Percentiles rank a stretch among this genome's conserved stretches.
These are phyloP conservation scores for Chlamydomonas eustigma DNA, from an alignment of 139 green algal species.

Conservation along the genomic window DNA sequence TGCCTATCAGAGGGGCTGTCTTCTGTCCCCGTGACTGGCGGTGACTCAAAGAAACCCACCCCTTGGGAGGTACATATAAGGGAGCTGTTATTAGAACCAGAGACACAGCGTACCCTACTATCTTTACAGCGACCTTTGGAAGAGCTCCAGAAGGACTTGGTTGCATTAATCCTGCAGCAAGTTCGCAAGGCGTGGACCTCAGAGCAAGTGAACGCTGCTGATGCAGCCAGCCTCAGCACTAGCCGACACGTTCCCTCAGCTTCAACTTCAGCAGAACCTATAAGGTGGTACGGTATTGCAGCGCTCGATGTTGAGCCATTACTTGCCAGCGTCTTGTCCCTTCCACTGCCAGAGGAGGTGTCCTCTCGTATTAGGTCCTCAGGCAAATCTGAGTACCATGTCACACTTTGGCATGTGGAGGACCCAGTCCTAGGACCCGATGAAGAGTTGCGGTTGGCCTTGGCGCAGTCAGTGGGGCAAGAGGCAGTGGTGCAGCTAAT, in stretches of 20 bases:
- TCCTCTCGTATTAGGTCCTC: not conserved
- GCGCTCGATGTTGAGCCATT: not conserved
- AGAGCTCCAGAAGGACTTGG: conserved; percentile 11
- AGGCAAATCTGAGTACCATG: conserved; percentile 7
- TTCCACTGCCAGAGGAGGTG: not conserved
- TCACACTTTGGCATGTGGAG: conserved; percentile 34
- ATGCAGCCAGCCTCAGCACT: no score
- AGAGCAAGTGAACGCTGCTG: no score
- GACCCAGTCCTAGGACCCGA: conserved; percentile 13
- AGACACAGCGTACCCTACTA: conserved; percentile 2
- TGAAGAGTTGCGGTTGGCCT: conserved; percentile 8
- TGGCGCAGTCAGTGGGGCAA: conserved; percentile 25
- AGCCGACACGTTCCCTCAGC: no score
- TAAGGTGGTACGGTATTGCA: not conserved
- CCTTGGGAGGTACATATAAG: conserved; percentile 23
- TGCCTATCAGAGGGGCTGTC: not conserved
- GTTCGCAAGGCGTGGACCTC: no score
- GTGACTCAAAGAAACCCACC: conserved; percentile 1
- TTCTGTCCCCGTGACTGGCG: not conserved
- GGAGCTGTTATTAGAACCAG: conserved; percentile 29
- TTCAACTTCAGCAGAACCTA: no score
- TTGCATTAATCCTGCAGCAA: no score
- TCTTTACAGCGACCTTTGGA: conserved; percentile 26
- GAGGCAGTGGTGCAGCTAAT: conserved; percentile 31
- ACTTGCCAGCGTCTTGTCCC: not conserved